A percentile compares a stretch with the other conserved stretches of the same genome.
These are phyloP conservation scores for Pseudoscleropodium purum DNA, from an alignment of 225 moss, liverwort and hornwort genomes.

Conservation along the genomic window DNA sequence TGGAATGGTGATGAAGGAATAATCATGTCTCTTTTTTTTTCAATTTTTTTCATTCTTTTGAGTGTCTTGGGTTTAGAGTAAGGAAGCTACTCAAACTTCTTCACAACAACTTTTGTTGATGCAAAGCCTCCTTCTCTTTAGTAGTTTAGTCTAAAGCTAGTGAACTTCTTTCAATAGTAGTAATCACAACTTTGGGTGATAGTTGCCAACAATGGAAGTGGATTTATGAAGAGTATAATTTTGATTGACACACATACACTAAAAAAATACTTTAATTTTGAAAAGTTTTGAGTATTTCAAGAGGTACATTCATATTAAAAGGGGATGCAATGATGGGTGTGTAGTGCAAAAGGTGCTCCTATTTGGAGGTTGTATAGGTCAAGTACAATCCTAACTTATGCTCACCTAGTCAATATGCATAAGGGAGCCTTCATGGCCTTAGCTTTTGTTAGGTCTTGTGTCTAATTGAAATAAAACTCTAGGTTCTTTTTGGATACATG, in stretches of 20 bases:
- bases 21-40: neutral
- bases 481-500: too few relatives aligned
- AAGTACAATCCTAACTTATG: neutral
- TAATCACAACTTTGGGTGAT: neutral
- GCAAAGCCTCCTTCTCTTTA: neutral
- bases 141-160: neutral
- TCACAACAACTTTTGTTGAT: neutral
- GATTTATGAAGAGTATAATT: neutral
- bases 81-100: neutral
- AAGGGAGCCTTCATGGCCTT: neutral
- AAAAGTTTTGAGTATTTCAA: neutral
- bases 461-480: too few relatives aligned
- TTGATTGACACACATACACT: fast-evolving
- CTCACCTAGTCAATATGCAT: neutral
- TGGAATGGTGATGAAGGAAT: neutral
- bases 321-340: neutral
- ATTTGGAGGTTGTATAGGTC: neutral
- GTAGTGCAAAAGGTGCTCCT: neutral
- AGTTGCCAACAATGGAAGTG: neutral
- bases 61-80: neutral
- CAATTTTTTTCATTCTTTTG: neutral
- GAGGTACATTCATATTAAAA: neutral
- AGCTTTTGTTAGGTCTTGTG: too few relatives aligned
- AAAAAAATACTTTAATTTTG: neutral
- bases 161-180: neutral